Evolutionary conservation across 1,139 yeast species (phyloP).

Genomic region (Pichia sp.): DNA sequence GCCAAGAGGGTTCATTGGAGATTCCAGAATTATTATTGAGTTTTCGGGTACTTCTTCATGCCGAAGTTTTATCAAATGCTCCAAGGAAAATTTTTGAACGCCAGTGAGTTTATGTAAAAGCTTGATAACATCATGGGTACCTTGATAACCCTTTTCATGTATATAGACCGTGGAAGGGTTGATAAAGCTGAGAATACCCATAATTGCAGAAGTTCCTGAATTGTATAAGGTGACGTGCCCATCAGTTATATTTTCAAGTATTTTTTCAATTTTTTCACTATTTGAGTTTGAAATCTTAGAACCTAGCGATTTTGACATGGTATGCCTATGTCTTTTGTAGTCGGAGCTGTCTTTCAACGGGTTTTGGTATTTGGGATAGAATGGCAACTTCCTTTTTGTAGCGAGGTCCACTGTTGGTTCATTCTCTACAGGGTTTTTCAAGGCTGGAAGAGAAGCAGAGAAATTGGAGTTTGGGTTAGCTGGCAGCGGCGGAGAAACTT

Average conservation of each 20-base stretch:
- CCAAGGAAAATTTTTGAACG: slow-evolving; percentile 46
- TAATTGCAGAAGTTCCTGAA: slow-evolving; percentile 79
- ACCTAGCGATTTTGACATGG: slow-evolving; percentile 42
- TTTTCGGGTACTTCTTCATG: slow-evolving; percentile 39
- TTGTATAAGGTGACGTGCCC: slow-evolving; percentile 63
- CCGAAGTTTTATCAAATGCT: slow-evolving; percentile 33
- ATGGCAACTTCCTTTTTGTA: slow-evolving; percentile 19
- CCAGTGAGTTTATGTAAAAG: slow-evolving; percentile 61
- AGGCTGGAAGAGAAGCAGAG: neutral
- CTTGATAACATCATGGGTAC: slow-evolving; percentile 68
- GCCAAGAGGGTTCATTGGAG: slow-evolving; percentile 88
- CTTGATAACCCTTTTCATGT: slow-evolving; percentile 75
- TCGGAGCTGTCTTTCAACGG: slow-evolving; percentile 24
- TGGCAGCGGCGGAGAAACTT: neutral
- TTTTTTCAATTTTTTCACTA: slow-evolving; percentile 63
- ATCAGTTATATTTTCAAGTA: slow-evolving; percentile 55
- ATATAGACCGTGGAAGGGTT: slow-evolving; percentile 72
- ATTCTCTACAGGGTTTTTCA: neutral
- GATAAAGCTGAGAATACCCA: slow-evolving; percentile 63
- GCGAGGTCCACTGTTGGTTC: neutral
- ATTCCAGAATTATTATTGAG: slow-evolving; percentile 77
- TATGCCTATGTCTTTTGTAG: slow-evolving; percentile 12
- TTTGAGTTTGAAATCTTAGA: slow-evolving; percentile 73
- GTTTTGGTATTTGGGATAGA: slow-evolving; percentile 26
- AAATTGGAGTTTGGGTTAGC: neutral